Conservation (phyloP, 352 stramenopile genomes). For the Hyaloperonospora arabidopsidis region DNA sequence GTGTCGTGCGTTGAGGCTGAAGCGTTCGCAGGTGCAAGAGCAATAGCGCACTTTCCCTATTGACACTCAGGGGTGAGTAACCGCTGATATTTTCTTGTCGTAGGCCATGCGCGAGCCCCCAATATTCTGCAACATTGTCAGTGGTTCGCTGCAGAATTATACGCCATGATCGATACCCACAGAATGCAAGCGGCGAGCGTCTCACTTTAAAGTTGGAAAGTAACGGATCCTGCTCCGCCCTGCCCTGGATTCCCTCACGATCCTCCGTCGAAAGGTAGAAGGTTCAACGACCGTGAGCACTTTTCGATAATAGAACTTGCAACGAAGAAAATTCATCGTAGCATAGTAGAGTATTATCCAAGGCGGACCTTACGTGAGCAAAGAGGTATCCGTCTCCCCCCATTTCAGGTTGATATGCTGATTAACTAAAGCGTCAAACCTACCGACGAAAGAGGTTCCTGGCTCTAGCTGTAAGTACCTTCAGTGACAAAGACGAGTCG, state of each 20-base stretch:
- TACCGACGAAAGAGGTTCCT: neutral
- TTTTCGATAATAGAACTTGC: neutral
- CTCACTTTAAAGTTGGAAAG: neutral
- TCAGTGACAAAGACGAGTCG: neutral
- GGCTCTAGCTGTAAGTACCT: neutral
- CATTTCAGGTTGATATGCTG: neutral
- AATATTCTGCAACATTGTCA: neutral
- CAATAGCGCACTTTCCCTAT: neutral
- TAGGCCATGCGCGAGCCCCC: neutral
- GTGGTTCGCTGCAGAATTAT: neutral
- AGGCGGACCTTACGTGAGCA: neutral
- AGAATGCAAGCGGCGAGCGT: neutral
- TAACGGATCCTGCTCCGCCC: neutral
- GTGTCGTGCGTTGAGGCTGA: neutral
- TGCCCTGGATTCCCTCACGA: neutral
- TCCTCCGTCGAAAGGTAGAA: neutral
- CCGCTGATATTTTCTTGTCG: neutral
- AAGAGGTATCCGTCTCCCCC: neutral
- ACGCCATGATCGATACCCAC: neutral
- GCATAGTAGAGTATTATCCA: neutral
- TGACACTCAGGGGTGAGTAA: neutral
- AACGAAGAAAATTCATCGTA: neutral
- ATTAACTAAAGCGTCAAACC: neutral
- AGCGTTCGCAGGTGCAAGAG: neutral
- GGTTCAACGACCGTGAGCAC: slow-evolving; percentile 1